A percentile compares a stretch with the other conserved stretches of the same genome.
These are phyloP conservation scores for Colletotrichum tanaceti DNA, from an alignment of 2,329 filamentous ascomycete species.

Conservation along the genomic window DNA sequence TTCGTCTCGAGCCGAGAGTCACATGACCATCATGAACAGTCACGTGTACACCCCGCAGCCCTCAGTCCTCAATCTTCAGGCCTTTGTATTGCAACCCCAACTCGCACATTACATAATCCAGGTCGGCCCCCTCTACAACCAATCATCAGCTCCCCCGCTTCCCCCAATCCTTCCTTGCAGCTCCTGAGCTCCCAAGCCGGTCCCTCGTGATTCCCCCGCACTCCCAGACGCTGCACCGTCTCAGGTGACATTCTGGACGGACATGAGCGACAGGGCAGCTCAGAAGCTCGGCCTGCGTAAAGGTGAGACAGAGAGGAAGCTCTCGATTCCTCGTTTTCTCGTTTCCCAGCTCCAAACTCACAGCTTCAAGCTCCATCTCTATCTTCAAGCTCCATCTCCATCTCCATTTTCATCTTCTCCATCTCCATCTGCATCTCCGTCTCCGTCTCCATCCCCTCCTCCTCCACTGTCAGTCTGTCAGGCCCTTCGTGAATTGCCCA, in stretches of 20 bases:
- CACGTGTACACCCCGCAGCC: neutral
- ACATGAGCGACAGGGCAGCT: neutral
- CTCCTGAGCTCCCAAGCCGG: neutral
- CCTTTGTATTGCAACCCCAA: conserved; percentile 24
- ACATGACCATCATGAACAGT: neutral
- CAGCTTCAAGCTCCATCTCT: conserved; percentile 4
- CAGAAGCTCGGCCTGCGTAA: conserved; percentile 5
- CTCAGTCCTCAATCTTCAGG: conserved; percentile 28
- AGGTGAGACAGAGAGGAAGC: conserved; percentile 6
- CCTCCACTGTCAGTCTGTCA: neutral
- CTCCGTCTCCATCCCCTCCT: neutral
- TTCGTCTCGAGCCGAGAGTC: neutral
- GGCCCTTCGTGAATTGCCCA: conserved; percentile 13
- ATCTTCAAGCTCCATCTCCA: neutral
- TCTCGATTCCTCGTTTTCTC: neutral
- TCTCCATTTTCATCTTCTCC: neutral
- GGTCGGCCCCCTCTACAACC: neutral
- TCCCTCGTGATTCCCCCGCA: conserved; percentile 39
- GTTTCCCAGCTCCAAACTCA: conserved; percentile 7
- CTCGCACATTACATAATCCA: conserved; percentile 27
- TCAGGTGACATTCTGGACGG: conserved; percentile 35
- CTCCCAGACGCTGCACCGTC: conserved; percentile 38
- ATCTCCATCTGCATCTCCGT: neutral
- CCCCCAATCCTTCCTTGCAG: conserved; percentile 28
- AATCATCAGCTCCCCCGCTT: conserved; percentile 30